Conservation (phyloP, 1,139 yeast genomes). For the Kluyveromyces sp. region DNA sequence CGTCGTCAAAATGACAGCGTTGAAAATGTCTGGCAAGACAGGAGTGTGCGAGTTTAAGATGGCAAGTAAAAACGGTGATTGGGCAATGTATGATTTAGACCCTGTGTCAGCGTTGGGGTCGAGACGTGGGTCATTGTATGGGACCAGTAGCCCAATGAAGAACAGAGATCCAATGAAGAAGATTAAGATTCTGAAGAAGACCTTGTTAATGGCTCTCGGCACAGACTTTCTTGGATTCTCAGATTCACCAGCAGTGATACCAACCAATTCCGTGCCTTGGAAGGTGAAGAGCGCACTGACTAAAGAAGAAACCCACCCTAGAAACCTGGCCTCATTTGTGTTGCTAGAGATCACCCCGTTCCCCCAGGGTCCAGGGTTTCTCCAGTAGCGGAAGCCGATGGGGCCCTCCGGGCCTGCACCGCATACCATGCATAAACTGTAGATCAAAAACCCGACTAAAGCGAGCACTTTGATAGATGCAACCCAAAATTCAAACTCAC, state of each 20-base stretch:
- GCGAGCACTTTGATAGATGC: conserved; percentile 67
- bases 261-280: conserved; percentile 83
- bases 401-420: conserved; percentile 72
- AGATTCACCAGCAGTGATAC: conserved; percentile 85
- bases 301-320: conserved; percentile 63
- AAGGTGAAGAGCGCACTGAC: conserved; percentile 70
- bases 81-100: conserved; percentile 36
- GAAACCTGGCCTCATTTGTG: conserved; percentile 61
- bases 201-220: conserved; percentile 79
- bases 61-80: conserved; percentile 71
- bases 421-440: conserved; percentile 65
- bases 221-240: conserved; percentile 74
- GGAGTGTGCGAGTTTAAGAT: conserved; percentile 63
- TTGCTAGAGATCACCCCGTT: conserved; percentile 44
- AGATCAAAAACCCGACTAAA: conserved; percentile 63
- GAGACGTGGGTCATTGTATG: conserved; percentile 61
- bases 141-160: conserved; percentile 78
- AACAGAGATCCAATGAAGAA: conserved; percentile 76
- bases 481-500: conserved; percentile 67
- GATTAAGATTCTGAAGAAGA: conserved; percentile 69
- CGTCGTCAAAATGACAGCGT: conserved; percentile 64
- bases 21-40: conserved; percentile 62
- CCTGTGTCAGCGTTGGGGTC: conserved; percentile 35
- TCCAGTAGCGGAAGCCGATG: conserved; percentile 84
- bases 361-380: conserved; percentile 86